Evolutionary conservation across 1,139 yeast species (phyloP).

Genomic region (Nematodospora anomalae): DNA sequence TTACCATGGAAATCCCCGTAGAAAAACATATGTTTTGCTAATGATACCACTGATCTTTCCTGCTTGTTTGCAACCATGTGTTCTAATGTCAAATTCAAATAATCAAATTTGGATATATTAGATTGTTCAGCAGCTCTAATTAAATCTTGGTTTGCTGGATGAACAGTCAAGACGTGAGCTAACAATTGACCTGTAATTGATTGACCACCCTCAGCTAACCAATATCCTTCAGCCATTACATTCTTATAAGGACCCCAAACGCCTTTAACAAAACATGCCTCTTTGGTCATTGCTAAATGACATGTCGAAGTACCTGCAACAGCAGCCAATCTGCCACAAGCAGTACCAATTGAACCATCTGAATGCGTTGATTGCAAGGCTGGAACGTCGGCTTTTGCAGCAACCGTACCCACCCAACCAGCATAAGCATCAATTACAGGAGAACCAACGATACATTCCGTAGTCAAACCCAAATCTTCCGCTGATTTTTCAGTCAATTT

Average conservation of each 20-base stretch:
- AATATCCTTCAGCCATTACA: slow-evolving; percentile 80
- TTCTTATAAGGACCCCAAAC: slow-evolving; percentile 99
- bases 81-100: slow-evolving; percentile 73
- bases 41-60: slow-evolving; percentile 70
- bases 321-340: slow-evolving; percentile 89
- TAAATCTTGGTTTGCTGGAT: slow-evolving; percentile 81
- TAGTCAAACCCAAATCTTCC: slow-evolving; percentile 78
- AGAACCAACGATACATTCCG: slow-evolving; percentile 82
- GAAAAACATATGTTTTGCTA: slow-evolving; percentile 83
- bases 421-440: slow-evolving; percentile 98
- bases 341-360: slow-evolving; percentile 49
- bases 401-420: slow-evolving; percentile 98
- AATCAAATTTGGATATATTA: slow-evolving; percentile 76
- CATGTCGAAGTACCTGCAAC: slow-evolving; percentile 99
- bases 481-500: slow-evolving; percentile 67
- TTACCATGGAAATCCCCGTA: slow-evolving; percentile 98
- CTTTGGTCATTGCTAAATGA: slow-evolving; percentile 83
- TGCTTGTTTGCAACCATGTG: slow-evolving; percentile 54
- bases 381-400: slow-evolving; percentile 69
- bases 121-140: slow-evolving; percentile 62
- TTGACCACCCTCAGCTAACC: slow-evolving; percentile 99
- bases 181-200: slow-evolving; percentile 93
- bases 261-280: slow-evolving; percentile 88
- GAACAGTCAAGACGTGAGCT: slow-evolving; percentile 86
- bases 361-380: slow-evolving; percentile 37